phyloP scores from a whole-genome alignment of 1,139 yeast species.

The Lodderomyces beijingensis region DNA sequence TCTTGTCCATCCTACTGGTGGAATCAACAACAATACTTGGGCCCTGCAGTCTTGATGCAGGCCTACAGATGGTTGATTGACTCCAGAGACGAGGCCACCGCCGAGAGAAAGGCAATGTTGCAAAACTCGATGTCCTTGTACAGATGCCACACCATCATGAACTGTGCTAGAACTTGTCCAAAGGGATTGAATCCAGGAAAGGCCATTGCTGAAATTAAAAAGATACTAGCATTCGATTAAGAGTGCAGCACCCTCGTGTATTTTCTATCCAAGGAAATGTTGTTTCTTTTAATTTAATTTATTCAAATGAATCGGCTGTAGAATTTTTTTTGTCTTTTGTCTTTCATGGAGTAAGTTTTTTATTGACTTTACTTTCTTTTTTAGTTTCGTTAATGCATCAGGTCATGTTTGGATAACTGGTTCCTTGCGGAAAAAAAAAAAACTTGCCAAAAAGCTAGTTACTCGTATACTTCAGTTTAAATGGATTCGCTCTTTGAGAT shows the following conservation, averaged over 20 bases:
- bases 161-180: constrained; percentile 97
- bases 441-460: no score
- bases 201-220: constrained; percentile 97
- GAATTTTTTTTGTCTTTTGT: no score
- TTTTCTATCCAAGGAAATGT: not conserved
- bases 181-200: constrained; percentile 98
- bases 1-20: constrained; percentile 99
- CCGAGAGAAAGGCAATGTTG: constrained; percentile 78
- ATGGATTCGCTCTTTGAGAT: no score
- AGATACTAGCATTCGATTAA: constrained; percentile 79
- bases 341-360: no score
- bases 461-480: no score
- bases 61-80: constrained; percentile 99
- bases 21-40: constrained; percentile 98
- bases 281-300: not conserved
- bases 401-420: no score
- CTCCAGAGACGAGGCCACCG: constrained; percentile 90
- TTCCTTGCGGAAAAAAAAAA: no score
- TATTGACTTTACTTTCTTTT: no score
- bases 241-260: constrained; percentile 1
- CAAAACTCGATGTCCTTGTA: constrained; percentile 96
- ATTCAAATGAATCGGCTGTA: not conserved
- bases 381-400: no score
- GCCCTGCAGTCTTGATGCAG: constrained; percentile 98
- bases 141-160: constrained; percentile 99